Conservation (phyloP, 495 filamentous ascomycete genomes). For the Cairneyella variabilis region DNA sequence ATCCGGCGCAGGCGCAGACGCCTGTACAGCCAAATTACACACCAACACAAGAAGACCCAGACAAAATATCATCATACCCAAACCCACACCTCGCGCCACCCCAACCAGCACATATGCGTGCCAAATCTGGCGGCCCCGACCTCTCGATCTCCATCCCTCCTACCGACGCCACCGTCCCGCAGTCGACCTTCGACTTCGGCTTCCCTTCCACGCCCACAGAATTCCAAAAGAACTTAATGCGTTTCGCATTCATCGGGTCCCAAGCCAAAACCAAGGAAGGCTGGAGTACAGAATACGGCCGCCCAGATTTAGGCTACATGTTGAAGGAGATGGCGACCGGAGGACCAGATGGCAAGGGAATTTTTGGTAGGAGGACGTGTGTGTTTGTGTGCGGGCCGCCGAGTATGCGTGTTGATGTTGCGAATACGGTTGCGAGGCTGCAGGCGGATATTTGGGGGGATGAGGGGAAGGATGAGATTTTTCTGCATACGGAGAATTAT, state of each 20-base stretch:
- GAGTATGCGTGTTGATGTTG: slow-evolving; percentile 81
- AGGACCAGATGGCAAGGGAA: slow-evolving; percentile 51
- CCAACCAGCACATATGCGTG: slow-evolving; percentile 48
- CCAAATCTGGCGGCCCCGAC: slow-evolving; percentile 31
- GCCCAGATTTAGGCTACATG: slow-evolving; percentile 82
- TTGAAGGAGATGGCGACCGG: slow-evolving; percentile 70
- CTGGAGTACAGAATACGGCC: slow-evolving; percentile 90
- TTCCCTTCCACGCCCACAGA: slow-evolving; percentile 73
- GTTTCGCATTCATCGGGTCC: slow-evolving; percentile 82
- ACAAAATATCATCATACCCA: no score
- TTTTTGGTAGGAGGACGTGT: slow-evolving; percentile 78
- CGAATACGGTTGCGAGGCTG: slow-evolving; percentile 74
- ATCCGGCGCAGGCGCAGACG: neutral
- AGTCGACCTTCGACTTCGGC: slow-evolving; percentile 62
- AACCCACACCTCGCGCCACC: slow-evolving; percentile 24
- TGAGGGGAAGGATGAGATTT: slow-evolving; percentile 80
- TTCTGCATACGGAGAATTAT: slow-evolving; percentile 93
- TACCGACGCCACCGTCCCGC: slow-evolving; percentile 40
- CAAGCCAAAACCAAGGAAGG: slow-evolving; percentile 66
- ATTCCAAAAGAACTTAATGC: slow-evolving; percentile 78
- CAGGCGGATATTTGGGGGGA: slow-evolving; percentile 80
- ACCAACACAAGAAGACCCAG: no score
- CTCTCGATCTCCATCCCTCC: slow-evolving; percentile 27
- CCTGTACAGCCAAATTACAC: no score
- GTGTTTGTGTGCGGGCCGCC: slow-evolving; percentile 93